Percentiles rank a stretch among this genome's conserved stretches.
Evolutionary conservation across 192 early-diverging fungal genomes (phyloP).

Genomic region (Podila horticola): DNA sequence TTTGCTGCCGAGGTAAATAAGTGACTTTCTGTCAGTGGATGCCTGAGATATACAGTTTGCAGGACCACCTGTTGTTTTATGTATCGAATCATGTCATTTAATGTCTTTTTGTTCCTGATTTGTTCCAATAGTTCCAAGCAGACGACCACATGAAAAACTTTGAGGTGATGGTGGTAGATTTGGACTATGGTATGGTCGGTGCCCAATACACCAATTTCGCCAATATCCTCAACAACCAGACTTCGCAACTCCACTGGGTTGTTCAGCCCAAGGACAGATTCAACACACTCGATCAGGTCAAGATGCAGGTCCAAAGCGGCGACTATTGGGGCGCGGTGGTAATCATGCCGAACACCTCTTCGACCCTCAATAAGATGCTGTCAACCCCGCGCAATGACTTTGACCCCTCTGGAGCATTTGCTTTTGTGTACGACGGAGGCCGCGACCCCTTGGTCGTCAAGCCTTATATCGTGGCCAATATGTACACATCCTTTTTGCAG

Average conservation of each 20-base stretch:
- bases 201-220: slow-evolving; percentile 28
- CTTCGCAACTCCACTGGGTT: slow-evolving; percentile 24
- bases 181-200: slow-evolving; percentile 37
- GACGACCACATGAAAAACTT: slow-evolving; percentile 21
- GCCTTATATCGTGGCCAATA: slow-evolving; percentile 31
- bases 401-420: slow-evolving; percentile 33
- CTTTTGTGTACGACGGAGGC: slow-evolving; percentile 39
- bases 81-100: not conserved
- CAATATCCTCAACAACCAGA: slow-evolving; percentile 8
- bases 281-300: slow-evolving; percentile 7
- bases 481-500: slow-evolving; percentile 35
- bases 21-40: not conserved
- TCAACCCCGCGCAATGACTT: slow-evolving; percentile 4
- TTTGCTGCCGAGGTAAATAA: slow-evolving; percentile 38
- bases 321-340: slow-evolving; percentile 42
- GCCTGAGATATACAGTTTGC: not conserved
- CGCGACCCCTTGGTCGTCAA: slow-evolving; percentile 38
- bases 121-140: slow-evolving; percentile 19
- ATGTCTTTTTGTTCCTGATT: not conserved
- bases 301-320: slow-evolving; percentile 16
- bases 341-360: slow-evolving; percentile 26
- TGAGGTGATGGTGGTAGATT: slow-evolving; percentile 31
- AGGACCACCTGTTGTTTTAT: not conserved
- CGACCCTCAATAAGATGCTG: slow-evolving; percentile 15
- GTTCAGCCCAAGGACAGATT: not conserved